Percentiles rank a stretch among this genome's conserved stretches.
These are phyloP conservation scores for Cudoniella acicularis DNA, from an alignment of 495 filamentous ascomycete genomes.

Conservation along the genomic window DNA sequence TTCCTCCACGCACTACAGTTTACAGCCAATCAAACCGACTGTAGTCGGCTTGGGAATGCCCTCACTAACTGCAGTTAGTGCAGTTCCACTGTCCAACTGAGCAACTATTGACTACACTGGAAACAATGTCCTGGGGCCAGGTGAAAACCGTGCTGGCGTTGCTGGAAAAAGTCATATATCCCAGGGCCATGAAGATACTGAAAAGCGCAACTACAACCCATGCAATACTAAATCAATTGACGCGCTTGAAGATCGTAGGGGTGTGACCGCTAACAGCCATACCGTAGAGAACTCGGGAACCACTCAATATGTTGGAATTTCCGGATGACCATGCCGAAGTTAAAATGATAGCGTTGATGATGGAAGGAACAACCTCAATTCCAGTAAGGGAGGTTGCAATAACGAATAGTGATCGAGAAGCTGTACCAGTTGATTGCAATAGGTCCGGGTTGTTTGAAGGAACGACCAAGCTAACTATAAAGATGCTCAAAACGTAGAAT, in stretches of 20 bases:
- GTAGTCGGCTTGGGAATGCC: too few species aligned
- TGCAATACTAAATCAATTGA: too few species aligned
- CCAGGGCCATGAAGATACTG: too few species aligned
- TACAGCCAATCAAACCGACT: too few species aligned
- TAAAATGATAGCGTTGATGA: slow-evolving; percentile 64
- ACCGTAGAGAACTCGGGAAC: slow-evolving; percentile 57
- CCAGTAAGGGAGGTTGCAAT: slow-evolving; percentile 61
- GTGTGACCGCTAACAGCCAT: slow-evolving; percentile 51
- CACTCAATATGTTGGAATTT: slow-evolving; percentile 55
- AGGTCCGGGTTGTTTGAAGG: slow-evolving; percentile 51
- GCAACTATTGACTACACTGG: too few species aligned
- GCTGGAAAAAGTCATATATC: too few species aligned
- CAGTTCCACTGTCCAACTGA: too few species aligned
- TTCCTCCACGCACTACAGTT: too few species aligned
- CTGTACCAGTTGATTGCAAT: slow-evolving; percentile 32
- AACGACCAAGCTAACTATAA: slow-evolving; percentile 37
- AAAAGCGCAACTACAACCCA: too few species aligned
- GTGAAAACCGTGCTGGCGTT: too few species aligned
- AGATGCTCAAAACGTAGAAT: background rate
- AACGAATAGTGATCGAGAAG: slow-evolving; percentile 61
- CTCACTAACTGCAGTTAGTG: too few species aligned
- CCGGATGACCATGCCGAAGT: slow-evolving; percentile 67
- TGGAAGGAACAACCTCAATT: slow-evolving; percentile 52
- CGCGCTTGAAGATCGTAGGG: slow-evolving; percentile 48
- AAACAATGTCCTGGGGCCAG: too few species aligned